Evolutionary conservation across 805 yeast species (phyloP), one percentile per base, ranked within the genome.

Genomic region (Crinitomyces ghanaensis): DNA sequence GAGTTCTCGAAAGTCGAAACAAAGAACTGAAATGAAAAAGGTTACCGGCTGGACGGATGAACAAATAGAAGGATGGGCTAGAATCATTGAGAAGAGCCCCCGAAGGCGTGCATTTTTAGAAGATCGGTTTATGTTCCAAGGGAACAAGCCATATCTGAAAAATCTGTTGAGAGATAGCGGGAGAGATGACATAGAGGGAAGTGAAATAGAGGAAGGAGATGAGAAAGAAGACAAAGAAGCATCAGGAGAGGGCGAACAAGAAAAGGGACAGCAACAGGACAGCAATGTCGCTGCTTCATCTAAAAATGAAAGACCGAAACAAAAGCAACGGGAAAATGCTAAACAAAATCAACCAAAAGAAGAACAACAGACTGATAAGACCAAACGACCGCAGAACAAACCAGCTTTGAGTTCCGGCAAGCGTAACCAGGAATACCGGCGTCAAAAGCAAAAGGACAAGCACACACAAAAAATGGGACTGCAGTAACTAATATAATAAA

Each of bases 61-160:
- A 49, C 94, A 83, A 51, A 72, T 88, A 30, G 95, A 86, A 62
- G 94, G 95, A 0, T 88, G 96, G 96, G 77, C 78, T 1, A 60
- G 79, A 36, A 78, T 80, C 78, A 51, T 85, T 13, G 65, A 71
- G 33, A 70, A 70, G 45, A 70, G 74, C 27, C 84, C 91, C 1
- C 62, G 63, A 28, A 63, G 80, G 36, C 76, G 70, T 42, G 68
- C 69, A 44, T 38, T 72, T 2, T 51, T 81, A 36, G 93, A 81
- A 46, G 77, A 75, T 33, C 68, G 68, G 41, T 74, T 61, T 44
- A 60, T 72, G 61, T 66, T 67, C 38, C 59, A 52, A 40, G 73
- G 72, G 2, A 59, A 59, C 36, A 28, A 43, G 34, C 42, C 49
- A 19, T 30, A 28, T 13, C 26, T 27, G 21, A 25, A 30, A 22